Conservation (phyloP, 2,329 filamentous ascomycete genomes). For the Scortechinia acanthostroma region DNA sequence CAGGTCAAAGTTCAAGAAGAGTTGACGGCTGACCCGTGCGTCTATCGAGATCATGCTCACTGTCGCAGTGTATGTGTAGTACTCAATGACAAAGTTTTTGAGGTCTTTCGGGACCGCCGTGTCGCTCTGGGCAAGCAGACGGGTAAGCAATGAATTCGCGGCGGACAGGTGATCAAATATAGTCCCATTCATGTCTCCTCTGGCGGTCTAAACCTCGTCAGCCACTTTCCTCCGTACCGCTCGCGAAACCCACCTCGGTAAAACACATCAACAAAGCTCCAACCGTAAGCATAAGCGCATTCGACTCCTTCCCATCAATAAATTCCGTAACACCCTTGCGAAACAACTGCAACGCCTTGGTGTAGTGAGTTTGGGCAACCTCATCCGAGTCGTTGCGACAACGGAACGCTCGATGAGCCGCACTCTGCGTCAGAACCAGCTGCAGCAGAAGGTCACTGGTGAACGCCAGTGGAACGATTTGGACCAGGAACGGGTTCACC, state of each 20-base stretch:
- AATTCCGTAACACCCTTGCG: conserved; percentile 22
- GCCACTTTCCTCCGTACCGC: not conserved
- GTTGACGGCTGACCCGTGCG: conserved; percentile 15
- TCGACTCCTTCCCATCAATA: conserved; percentile 19
- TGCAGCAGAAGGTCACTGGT: conserved; percentile 33
- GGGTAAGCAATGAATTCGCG: conserved; percentile 29
- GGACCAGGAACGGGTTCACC: conserved; percentile 34
- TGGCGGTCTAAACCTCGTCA: conserved; percentile 19
- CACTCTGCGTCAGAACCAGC: conserved; percentile 34
- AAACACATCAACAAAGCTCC: conserved; percentile 36
- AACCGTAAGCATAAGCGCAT: conserved; percentile 28
- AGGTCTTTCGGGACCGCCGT: conserved; percentile 22
- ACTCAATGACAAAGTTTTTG: conserved; percentile 35
- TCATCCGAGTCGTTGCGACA: conserved; percentile 14
- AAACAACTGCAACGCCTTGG: conserved; percentile 23
- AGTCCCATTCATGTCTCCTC: conserved; percentile 33
- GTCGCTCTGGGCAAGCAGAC: conserved; percentile 21
- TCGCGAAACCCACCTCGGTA: conserved; percentile 25
- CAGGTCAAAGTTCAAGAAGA: conserved; percentile 19
- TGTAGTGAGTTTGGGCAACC: conserved; percentile 24
- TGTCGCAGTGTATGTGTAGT: conserved; percentile 35
- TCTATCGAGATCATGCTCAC: conserved; percentile 36
- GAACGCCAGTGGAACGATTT: conserved; percentile 35
- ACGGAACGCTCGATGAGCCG: conserved; percentile 24
- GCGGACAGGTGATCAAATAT: conserved; percentile 35